Evolutionary conservation across 2,329 filamentous ascomycete species (phyloP), one percentile per base, ranked within the genome.

Genomic region (Ophiostoma ulmi): DNA sequence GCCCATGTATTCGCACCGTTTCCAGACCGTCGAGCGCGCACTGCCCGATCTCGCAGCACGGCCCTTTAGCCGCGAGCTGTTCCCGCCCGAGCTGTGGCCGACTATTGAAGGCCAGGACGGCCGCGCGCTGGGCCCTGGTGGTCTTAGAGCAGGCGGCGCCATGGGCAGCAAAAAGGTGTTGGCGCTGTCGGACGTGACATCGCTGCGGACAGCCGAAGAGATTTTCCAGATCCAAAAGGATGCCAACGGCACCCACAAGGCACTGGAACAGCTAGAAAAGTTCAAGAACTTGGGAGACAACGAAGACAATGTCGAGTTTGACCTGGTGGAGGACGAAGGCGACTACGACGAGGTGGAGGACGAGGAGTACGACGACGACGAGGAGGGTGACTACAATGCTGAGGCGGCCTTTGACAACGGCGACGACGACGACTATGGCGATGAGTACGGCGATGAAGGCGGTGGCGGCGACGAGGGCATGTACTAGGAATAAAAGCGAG

Each of bases 361-460:
- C 22, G 82, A 84, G 73, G 83, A 84, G 70, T 82, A 84, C 72
- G 84, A 88, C 67, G 86, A 88, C 70, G 85, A 87, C 71, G 85
- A 86, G 67, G 86, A 84, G 1, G 86, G 86, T 8, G 86, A 88
- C 72, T 88, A 88, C 75, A 84, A 88, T 64, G 86, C 86, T 2
- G 86, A 88, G 75, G 81, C 82, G 11, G 88, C 88, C 78, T 88
- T 88, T 76, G 86, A 88, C 72, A 85, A 83, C 35, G 85, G 85
- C 14, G 84, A 86, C 72, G 79, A 80, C n/a, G 85, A 87, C 35
- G 82, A 85, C 69, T 74, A 74, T 35, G 73, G 73, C 69, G 82
- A 83, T 31, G 84, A 85, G 66, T 83, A 83, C 67, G 84, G 83
- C 8, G 85, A 85, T 35, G 86, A 85, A 44, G 84, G 78, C 36